Percentiles rank a stretch among this genome's conserved stretches.
These are phyloP conservation scores for Rhytidiadelphus loreus DNA, from an alignment of 225 moss, liverwort and hornwort species.

Conservation along the genomic window DNA sequence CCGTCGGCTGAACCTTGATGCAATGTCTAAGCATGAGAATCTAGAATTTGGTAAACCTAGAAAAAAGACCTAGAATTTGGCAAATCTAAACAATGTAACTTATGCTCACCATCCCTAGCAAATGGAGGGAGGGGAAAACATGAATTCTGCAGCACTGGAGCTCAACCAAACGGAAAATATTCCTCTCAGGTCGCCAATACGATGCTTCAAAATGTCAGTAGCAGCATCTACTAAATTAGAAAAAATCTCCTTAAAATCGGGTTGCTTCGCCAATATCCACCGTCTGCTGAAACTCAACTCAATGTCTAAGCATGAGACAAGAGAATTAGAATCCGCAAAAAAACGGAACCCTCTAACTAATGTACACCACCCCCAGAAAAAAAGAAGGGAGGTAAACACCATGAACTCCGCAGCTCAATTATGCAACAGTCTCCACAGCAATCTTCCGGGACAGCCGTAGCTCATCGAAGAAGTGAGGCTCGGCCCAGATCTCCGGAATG, in stretches of 20 bases:
- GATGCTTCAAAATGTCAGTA: not conserved
- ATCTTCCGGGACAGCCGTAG: constrained; percentile 29
- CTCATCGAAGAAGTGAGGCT: constrained; percentile 52
- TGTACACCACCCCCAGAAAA: not conserved
- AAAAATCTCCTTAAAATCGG: not conserved
- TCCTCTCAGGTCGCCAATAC: not conserved
- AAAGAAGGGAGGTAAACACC: not conserved
- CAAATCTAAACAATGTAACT: not conserved
- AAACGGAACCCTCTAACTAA: not conserved
- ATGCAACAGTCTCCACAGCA: constrained; percentile 40
- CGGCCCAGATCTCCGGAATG: constrained; percentile 45
- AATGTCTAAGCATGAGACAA: not conserved
- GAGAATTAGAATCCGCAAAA: not conserved
- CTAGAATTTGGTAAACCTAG: not conserved
- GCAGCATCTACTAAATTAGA: not conserved
- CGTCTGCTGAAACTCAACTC: not conserved
- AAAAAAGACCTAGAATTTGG: not conserved
- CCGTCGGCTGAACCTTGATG: not conserved
- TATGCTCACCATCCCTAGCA: not conserved
- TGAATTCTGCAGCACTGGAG: not conserved
- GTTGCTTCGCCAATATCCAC: not conserved
- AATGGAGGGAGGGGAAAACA: not conserved
- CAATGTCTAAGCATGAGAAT: not conserved
- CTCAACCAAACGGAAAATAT: not conserved
- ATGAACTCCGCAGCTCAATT: not conserved